Conservation (phyloP, 176 grass and related monocot genomes). For the Oryza officinalis region DNA sequence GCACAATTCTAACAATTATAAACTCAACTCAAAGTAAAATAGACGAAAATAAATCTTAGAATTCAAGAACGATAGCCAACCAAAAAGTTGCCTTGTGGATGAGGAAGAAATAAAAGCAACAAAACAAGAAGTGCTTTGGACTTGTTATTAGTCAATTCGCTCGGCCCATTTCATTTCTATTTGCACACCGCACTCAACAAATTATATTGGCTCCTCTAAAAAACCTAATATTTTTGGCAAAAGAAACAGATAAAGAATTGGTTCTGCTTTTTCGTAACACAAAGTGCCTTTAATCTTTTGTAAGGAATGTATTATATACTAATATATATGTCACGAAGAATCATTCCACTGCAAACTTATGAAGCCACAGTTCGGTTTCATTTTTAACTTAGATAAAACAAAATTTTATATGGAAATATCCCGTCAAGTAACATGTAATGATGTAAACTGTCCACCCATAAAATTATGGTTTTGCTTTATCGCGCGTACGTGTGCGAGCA, state of each 20-base stretch:
- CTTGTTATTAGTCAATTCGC: conserved; percentile 14
- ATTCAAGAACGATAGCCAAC: background rate
- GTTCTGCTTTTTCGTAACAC: background rate
- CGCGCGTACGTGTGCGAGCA: too few species aligned
- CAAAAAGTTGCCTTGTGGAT: background rate
- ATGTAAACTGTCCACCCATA: too few species aligned
- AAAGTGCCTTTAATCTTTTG: background rate
- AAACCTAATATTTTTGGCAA: background rate
- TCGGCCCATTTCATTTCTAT: background rate
- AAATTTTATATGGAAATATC: too few species aligned
- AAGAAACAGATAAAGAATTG: background rate
- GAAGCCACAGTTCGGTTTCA: too few species aligned
- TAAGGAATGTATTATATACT: background rate
- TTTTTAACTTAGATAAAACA: too few species aligned
- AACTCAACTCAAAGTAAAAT: too few species aligned
- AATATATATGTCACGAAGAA: too few species aligned
- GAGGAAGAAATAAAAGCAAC: background rate
- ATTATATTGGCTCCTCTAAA: background rate
- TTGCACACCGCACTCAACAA: background rate
- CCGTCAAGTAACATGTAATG: too few species aligned
- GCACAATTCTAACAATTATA: too few species aligned
- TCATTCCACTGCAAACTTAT: too few species aligned
- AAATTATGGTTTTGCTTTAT: too few species aligned
- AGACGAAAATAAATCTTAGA: too few species aligned
- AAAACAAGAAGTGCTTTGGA: background rate